These are phyloP conservation scores for Myxozyma lipomycoides DNA, from an alignment of 805 yeast genomes.

Conservation along the genomic window DNA sequence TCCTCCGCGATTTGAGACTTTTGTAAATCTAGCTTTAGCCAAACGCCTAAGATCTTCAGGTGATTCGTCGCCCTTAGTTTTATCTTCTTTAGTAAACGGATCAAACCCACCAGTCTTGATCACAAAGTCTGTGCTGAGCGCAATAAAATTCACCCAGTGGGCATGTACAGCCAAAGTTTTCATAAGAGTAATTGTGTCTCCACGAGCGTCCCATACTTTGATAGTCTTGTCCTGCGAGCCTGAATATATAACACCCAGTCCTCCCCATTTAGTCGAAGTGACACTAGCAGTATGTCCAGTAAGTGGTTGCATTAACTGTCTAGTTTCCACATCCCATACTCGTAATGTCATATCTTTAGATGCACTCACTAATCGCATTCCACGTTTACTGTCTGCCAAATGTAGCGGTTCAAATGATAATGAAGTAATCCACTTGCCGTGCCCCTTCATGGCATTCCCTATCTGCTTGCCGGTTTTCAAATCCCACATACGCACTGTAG, in stretches of 20 bases:
- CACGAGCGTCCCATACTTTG: slow-evolving; percentile 71
- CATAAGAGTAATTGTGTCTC: slow-evolving; percentile 6
- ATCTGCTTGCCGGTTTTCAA: slow-evolving; percentile 64
- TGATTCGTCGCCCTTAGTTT: slow-evolving; percentile 33
- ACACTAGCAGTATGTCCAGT: slow-evolving; percentile 87
- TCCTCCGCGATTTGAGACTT: slow-evolving; percentile 59
- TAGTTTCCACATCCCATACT: slow-evolving; percentile 78
- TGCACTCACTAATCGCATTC: slow-evolving; percentile 69
- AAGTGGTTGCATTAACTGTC: slow-evolving; percentile 64
- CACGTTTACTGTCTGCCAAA: slow-evolving; percentile 60
- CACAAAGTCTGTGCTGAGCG: slow-evolving; percentile 85
- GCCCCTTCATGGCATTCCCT: slow-evolving; percentile 76
- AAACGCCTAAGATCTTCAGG: slow-evolving; percentile 51
- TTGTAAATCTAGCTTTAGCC: slow-evolving; percentile 60
- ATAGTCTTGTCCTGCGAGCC: slow-evolving; percentile 94
- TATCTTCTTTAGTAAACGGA: slow-evolving; percentile 44
- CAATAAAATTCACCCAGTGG: slow-evolving; percentile 96
- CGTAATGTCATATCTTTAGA: slow-evolving; percentile 89
- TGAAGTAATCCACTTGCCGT: slow-evolving; percentile 83
- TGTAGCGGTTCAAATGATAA: slow-evolving; percentile 94
- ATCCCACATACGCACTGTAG: slow-evolving; percentile 84
- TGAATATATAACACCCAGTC: slow-evolving; percentile 74
- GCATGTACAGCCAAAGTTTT: slow-evolving; percentile 81
- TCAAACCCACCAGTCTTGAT: slow-evolving; percentile 86
- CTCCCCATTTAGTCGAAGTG: slow-evolving; percentile 97